phyloP scores from a whole-genome alignment of 306 rosid species.

The Astragalus glycyphyllos region DNA sequence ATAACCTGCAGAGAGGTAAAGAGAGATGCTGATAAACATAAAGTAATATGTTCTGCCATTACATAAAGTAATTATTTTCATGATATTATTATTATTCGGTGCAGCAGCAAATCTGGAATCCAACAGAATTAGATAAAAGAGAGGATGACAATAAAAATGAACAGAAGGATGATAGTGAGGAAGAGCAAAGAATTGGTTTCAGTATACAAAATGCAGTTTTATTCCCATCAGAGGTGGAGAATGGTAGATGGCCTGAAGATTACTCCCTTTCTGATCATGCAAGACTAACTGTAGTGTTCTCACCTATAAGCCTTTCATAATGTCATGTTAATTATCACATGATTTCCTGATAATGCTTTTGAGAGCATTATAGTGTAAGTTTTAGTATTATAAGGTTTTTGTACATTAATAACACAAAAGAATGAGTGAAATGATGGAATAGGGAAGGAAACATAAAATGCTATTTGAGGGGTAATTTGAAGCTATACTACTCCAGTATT shows the following conservation, averaged over 20 bases:
- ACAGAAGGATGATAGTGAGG: conserved; percentile 42
- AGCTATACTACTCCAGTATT: no score
- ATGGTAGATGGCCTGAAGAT: conserved; percentile 86
- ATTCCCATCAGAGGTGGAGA: conserved; percentile 86
- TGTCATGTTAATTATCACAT: conserved; percentile 62
- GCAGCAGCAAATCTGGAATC: conserved; percentile 81
- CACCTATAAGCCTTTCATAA: conserved; percentile 52
- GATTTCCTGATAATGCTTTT: conserved; percentile 10
- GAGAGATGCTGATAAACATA: not conserved
- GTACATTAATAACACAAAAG: conserved; percentile 31
- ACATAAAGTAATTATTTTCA: no score
- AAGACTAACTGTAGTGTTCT: conserved; percentile 78
- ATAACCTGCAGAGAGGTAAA: not conserved
- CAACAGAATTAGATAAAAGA: conserved; percentile 48
- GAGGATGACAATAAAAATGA: conserved; percentile 49
- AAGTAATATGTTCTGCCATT: not conserved
- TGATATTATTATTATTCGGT: conserved; percentile 11
- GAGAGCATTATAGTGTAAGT: not conserved
- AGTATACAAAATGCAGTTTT: conserved; percentile 76
- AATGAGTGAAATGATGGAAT: no score
- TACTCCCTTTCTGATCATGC: conserved; percentile 93
- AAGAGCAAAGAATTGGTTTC: conserved; percentile 70
- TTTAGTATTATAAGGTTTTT: conserved; percentile 21
- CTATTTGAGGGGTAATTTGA: no score
- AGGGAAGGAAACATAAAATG: no score